Conservation (phyloP, 2,329 filamentous ascomycete genomes). For the Xylaria sp. region DNA sequence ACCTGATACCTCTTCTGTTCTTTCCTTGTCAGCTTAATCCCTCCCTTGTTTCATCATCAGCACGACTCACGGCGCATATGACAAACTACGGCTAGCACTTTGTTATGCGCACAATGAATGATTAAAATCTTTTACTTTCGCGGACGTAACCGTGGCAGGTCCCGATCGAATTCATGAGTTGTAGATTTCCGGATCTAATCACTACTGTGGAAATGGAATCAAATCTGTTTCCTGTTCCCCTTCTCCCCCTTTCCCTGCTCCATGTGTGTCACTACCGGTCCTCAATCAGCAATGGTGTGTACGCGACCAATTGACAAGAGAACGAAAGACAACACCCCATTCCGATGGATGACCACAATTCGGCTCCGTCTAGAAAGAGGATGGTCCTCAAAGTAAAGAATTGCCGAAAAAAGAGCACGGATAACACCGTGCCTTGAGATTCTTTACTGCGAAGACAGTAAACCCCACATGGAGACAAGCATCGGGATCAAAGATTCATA, state of each 20-base stretch:
- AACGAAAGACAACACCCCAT: slow-evolving; percentile 10
- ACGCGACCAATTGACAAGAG: slow-evolving; percentile 6
- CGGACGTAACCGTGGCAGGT: slow-evolving; percentile 13
- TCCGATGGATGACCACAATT: slow-evolving; percentile 5
- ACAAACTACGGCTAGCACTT: slow-evolving; percentile 27
- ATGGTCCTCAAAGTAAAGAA: neutral
- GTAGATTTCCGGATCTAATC: slow-evolving; percentile 17
- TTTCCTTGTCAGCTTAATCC: slow-evolving; percentile 18
- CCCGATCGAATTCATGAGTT: slow-evolving; percentile 11
- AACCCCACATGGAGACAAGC: neutral
- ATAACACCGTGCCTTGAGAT: slow-evolving; percentile 11
- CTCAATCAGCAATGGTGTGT: slow-evolving; percentile 15
- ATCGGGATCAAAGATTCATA: neutral
- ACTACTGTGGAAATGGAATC: slow-evolving; percentile 15
- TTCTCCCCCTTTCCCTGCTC: neutral
- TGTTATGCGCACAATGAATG: slow-evolving; percentile 23
- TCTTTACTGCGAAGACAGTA: neutral
- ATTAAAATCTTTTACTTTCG: slow-evolving; percentile 8
- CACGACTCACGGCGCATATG: slow-evolving; percentile 32
- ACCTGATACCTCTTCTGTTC: slow-evolving; percentile 13
- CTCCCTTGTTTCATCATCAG: slow-evolving; percentile 20
- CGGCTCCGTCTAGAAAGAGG: neutral
- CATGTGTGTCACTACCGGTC: slow-evolving; percentile 17
- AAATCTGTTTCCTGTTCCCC: slow-evolving; percentile 1
- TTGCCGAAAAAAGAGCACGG: slow-evolving; percentile 1